Evolutionary conservation across 208 protist genomes (phyloP).

Genomic region (Leishmania major): DNA sequence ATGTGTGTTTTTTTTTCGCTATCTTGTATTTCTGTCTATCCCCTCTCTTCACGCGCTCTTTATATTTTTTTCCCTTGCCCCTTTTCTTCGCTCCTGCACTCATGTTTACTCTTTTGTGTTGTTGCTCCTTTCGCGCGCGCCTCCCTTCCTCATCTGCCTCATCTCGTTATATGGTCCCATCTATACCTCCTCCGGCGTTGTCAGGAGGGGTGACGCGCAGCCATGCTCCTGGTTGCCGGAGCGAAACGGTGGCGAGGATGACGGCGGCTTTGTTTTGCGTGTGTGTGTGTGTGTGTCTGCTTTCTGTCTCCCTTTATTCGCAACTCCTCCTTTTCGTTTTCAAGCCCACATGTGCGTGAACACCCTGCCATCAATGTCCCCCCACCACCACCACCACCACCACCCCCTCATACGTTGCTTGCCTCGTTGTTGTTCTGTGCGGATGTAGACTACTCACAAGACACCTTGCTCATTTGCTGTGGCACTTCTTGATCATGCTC

Average conservation of each 20-base stretch:
- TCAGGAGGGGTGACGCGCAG: neutral
- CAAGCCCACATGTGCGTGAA: neutral
- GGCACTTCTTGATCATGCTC: neutral
- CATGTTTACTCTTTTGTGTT: neutral
- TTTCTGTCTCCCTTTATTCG: neutral
- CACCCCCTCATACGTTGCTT: neutral
- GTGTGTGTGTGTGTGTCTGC: neutral
- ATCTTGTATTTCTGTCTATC: neutral
- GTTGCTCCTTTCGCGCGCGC: neutral
- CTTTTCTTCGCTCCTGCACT: neutral
- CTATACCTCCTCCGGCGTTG: neutral
- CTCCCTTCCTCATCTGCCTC: neutral
- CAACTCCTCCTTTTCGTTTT: neutral
- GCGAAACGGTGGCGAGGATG: neutral
- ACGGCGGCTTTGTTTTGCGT: neutral
- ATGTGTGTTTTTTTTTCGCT: neutral
- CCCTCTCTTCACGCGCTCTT: constrained; percentile 1
- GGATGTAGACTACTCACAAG: neutral
- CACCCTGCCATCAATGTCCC: neutral
- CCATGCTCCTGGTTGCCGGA: neutral
- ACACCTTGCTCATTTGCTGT: neutral
- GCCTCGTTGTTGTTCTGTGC: neutral
- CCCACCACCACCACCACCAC: neutral
- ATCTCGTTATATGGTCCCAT: neutral
- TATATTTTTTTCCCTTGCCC: neutral